A percentile compares a stretch with the other conserved stretches of the same genome.
Conservation (phyloP, 352 stramenopile species). For the Globisporangium takayamanum region DNA sequence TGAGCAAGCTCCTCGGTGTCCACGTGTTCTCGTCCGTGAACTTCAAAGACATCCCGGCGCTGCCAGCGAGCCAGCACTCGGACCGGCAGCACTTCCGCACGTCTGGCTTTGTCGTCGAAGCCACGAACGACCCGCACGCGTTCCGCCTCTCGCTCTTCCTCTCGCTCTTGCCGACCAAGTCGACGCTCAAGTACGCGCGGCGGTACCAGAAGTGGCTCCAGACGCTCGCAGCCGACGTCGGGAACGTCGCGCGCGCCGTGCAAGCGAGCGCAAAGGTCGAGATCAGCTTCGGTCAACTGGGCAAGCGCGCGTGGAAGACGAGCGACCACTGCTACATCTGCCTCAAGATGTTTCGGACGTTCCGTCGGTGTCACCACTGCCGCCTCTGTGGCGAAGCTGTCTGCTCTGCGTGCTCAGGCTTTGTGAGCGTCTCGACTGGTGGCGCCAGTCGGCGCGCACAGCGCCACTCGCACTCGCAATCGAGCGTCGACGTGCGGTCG, state of each 20-base stretch:
- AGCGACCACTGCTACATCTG: slow-evolving; percentile 58
- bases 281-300: slow-evolving; percentile 16
- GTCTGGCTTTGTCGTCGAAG: slow-evolving; percentile 59
- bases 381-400: slow-evolving; percentile 63
- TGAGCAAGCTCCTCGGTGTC: slow-evolving; percentile 39
- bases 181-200: slow-evolving; percentile 34
- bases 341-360: slow-evolving; percentile 56
- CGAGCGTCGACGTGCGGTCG: slow-evolving; percentile 15
- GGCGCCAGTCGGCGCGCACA: slow-evolving; percentile 1
- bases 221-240: slow-evolving; percentile 22
- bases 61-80: slow-evolving; percentile 38
- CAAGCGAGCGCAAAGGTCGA: slow-evolving; percentile 16
- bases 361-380: slow-evolving; percentile 61
- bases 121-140: slow-evolving; percentile 27
- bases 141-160: slow-evolving; percentile 50
- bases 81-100: slow-evolving; percentile 51
- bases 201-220: slow-evolving; percentile 62
- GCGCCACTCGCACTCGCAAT: slow-evolving; percentile 10
- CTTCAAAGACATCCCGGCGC: slow-evolving; percentile 51
- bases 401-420: slow-evolving; percentile 56
- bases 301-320: slow-evolving; percentile 45
- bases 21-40: slow-evolving; percentile 58
- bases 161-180: slow-evolving; percentile 43
- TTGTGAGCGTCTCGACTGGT: slow-evolving; percentile 19
- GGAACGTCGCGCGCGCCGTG: slow-evolving; percentile 31